A percentile compares a stretch with the other conserved stretches of the same genome.
phyloP scores from a whole-genome alignment of 2,329 filamentous ascomycete genomes.

The Mariannaea sp. region DNA sequence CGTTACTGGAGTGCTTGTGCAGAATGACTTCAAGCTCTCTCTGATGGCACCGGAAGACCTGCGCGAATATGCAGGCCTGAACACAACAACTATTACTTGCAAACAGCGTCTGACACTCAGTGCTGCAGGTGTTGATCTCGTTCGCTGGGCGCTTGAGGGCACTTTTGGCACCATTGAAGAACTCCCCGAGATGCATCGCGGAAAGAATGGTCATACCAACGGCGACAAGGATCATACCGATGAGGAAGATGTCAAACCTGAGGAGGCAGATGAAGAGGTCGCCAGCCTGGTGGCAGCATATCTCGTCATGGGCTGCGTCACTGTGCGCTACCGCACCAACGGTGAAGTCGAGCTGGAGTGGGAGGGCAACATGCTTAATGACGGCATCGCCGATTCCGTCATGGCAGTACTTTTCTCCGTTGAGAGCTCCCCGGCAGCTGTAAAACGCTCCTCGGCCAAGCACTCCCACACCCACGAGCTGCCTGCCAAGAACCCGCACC shows the following conservation, averaged over 20 bases:
- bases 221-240: constrained; percentile 46
- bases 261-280: constrained; percentile 70
- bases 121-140: constrained; percentile 86
- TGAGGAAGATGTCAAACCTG: constrained; percentile 44
- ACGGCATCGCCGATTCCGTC: constrained; percentile 96
- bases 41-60: constrained; percentile 97
- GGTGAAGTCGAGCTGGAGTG: constrained; percentile 91
- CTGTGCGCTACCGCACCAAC: constrained; percentile 74
- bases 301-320: constrained; percentile 87
- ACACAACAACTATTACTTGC: constrained; percentile 91
- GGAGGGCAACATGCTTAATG: constrained; percentile 98
- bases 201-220: constrained; percentile 38
- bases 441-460: constrained; percentile 66
- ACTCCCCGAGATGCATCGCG: constrained; percentile 59
- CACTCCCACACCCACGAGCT: constrained; percentile 50
- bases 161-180: constrained; percentile 89
- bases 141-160: constrained; percentile 91
- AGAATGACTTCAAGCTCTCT: constrained; percentile 96
- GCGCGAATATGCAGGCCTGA: constrained; percentile 94
- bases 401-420: constrained; percentile 91
- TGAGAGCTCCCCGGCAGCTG: constrained; percentile 91
- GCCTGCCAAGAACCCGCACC: constrained; percentile 68
- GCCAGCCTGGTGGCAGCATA: constrained; percentile 60
- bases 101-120: constrained; percentile 87
- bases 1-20: constrained; percentile 88